Conservation (phyloP, 257 asterid species). For the Gentiana straminea region DNA sequence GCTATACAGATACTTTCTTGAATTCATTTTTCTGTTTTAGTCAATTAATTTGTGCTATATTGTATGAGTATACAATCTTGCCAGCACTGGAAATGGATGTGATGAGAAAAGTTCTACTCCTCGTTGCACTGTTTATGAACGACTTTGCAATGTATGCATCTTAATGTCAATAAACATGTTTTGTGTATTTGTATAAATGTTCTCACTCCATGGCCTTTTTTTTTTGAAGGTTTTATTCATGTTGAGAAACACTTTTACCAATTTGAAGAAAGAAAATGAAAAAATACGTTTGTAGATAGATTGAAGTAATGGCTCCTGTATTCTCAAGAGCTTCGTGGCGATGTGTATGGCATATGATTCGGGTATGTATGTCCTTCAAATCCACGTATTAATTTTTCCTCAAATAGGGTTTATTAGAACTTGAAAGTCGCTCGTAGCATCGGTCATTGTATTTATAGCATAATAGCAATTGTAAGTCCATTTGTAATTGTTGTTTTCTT, state of each 20-base stretch:
- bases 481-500: too few species aligned
- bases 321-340: constrained; percentile 70
- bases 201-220: neutral
- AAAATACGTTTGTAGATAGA: constrained; percentile 59
- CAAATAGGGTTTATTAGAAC: too few species aligned
- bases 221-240: neutral
- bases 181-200: neutral
- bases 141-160: neutral
- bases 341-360: too few species aligned
- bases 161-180: neutral
- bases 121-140: constrained; percentile 80
- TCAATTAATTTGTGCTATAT: neutral
- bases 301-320: constrained; percentile 96
- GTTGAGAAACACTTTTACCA: neutral
- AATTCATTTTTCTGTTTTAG: neutral
- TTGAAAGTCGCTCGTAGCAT: too few species aligned
- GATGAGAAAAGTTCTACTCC: constrained; percentile 54
- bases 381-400: neutral
- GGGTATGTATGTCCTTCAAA: constrained; percentile 35
- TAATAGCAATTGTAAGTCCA: neutral
- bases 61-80: constrained; percentile 61
- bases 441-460: too few species aligned
- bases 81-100: constrained; percentile 43
- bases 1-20: too few species aligned
- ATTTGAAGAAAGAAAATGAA: neutral